Conservation (phyloP, 495 filamentous ascomycete species). For the Zalerion maritima region DNA sequence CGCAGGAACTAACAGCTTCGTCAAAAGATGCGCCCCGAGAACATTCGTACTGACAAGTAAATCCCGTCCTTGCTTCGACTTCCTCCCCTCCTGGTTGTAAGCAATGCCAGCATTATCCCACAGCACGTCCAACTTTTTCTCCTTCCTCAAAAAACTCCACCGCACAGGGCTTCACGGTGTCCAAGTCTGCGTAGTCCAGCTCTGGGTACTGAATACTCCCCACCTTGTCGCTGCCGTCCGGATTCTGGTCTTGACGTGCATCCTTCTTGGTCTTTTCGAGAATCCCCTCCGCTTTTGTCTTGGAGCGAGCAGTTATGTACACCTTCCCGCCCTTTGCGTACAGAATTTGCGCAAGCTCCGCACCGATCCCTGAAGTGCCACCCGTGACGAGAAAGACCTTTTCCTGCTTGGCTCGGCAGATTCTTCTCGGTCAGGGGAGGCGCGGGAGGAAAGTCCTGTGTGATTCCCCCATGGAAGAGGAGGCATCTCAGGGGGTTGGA, state of each 20-base stretch:
- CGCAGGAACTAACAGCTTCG: too few species aligned
- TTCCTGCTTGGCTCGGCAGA: conserved; percentile 13
- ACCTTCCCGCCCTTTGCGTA: conserved; percentile 25
- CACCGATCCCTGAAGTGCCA: conserved; percentile 26
- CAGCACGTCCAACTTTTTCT: conserved; percentile 19
- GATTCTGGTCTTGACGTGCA: too few species aligned
- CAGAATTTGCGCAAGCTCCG: conserved; percentile 25
- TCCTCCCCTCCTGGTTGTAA: too few species aligned
- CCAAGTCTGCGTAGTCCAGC: conserved; percentile 22
- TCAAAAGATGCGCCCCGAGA: too few species aligned
- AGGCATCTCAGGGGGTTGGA: too few species aligned
- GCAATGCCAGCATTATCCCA: conserved; percentile 30
- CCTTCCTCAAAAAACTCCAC: conserved; percentile 16
- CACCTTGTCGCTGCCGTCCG: too few species aligned
- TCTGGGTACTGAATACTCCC: conserved; percentile 15
- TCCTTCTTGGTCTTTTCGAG: conserved; percentile 12
- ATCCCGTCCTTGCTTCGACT: too few species aligned
- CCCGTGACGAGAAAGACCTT: conserved; percentile 33
- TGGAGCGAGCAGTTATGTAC: conserved; percentile 30
- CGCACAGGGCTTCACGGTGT: conserved; percentile 15
- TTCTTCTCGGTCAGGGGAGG: conserved; percentile 18
- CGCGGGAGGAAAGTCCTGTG: conserved; percentile 13
- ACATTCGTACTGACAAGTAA: too few species aligned
- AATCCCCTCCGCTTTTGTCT: conserved; percentile 9
- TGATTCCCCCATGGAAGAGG: too few species aligned